A percentile compares a stretch with the other conserved stretches of the same genome.
These are phyloP conservation scores for Monilinia fructicola DNA, from an alignment of 2,329 filamentous ascomycete genomes.

Conservation along the genomic window DNA sequence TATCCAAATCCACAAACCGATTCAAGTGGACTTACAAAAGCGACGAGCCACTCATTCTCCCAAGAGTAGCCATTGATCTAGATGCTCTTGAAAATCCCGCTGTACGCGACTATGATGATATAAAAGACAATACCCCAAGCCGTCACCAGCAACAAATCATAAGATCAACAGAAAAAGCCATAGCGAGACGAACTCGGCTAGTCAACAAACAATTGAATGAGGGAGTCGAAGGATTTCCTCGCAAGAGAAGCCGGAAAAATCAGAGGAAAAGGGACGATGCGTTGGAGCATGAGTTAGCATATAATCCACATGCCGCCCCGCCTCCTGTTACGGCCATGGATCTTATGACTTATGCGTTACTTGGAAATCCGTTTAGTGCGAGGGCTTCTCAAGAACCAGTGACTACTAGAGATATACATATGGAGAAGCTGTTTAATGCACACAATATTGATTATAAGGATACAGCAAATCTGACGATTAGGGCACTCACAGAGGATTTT, in stretches of 20 bases:
- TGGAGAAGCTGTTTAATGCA: background rate
- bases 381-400: background rate
- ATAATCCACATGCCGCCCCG: constrained; percentile 6
- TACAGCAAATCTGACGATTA: constrained; percentile 12
- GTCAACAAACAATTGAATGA: background rate
- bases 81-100: constrained; percentile 49
- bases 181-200: background rate
- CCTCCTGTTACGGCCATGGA: constrained; percentile 23
- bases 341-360: constrained; percentile 32
- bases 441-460: constrained; percentile 8
- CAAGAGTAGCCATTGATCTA: constrained; percentile 51
- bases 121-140: background rate
- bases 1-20: constrained; percentile 22
- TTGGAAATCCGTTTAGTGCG: constrained; percentile 26
- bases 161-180: background rate
- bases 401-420: background rate
- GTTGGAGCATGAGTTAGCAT: constrained; percentile 16
- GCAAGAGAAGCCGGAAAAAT: background rate
- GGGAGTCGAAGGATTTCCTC: constrained; percentile 2
- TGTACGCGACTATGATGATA: constrained; percentile 38
- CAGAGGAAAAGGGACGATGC: constrained; percentile 9
- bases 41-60: constrained; percentile 40
- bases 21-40: constrained; percentile 22
- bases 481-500: constrained; percentile 14
- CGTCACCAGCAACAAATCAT: background rate